Evolutionary conservation across 176 grass and related monocot species (phyloP), one percentile per base, ranked within the genome.

Genomic region (Hsuehochloa calcarea): DNA sequence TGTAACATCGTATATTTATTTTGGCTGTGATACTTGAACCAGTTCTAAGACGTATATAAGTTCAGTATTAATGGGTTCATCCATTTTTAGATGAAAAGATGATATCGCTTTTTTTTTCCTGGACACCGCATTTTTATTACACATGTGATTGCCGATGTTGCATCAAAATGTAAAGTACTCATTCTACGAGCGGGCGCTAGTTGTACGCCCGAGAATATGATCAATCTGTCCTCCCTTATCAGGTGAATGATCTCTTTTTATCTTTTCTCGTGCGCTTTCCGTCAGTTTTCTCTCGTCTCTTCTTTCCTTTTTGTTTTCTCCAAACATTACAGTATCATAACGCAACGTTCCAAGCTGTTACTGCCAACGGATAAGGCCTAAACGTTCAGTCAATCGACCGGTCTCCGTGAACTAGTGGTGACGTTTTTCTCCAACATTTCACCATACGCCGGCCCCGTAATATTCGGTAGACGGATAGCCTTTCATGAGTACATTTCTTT

Each of bases 281-380:
- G 1, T 55, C 64, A 15, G 20, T 55, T 34, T 27, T 75, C 46
- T 76, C 14, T 37, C 22, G 20, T 39, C 43, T 65, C 68, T 3
- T 60, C 39, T 25, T 20, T 74, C 10, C 37, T 49, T 67, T 72
- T 39, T 59, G n/a, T 34, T 34, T 2, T 3, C 20, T 73, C 14
- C 31, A 7, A 47, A 12, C 20, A 64, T 14, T 3, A 27, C 9
- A 15, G 44, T 56, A 20, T 52, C 46, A 1, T 10, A 79, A 9
- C 23, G 82, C 40, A 50, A 80, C 11, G 20, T 70, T 64, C 35
- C 74, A 84, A 88, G 25, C 22, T 79, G 77, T 75, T 19, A n/a
- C 19, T 52, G 63, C 64, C 51, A 60, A 16, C 8, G 10, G 82
- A 77, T 85, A 85, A 80, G 77, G 50, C 8, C 34, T 78, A 15